Conservation (phyloP, 129 eudicot genomes). For the Centrapalus pauciflorus region DNA sequence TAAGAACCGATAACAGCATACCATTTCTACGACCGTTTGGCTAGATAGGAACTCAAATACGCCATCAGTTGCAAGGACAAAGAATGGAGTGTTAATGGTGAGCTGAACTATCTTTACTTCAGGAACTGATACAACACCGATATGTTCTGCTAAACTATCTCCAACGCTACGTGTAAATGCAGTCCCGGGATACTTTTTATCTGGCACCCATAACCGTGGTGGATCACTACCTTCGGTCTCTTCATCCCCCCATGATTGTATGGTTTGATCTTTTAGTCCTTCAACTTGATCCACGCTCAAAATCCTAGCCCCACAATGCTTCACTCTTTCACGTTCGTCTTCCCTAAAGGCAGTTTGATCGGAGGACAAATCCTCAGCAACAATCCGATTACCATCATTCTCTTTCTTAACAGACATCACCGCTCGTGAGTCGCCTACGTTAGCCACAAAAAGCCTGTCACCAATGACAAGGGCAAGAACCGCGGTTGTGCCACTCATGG, state of each 20-base stretch:
- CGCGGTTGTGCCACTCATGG: conserved; percentile 99
- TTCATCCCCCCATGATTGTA: conserved; percentile 95
- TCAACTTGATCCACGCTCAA: conserved; percentile 98
- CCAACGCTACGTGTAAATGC: conserved; percentile 98
- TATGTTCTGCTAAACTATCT: conserved; percentile 84
- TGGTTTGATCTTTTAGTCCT: conserved; percentile 80
- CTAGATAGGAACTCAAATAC: conserved; percentile 93
- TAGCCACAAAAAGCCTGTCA: conserved; percentile 77
- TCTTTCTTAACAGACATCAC: conserved; percentile 69
- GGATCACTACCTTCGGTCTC: conserved; percentile 92
- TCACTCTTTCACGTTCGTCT: conserved; percentile 90
- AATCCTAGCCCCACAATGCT: conserved; percentile 86
- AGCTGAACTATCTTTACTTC: conserved; percentile 66
- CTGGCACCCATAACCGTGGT: conserved; percentile 85
- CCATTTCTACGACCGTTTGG: conserved; percentile 94
- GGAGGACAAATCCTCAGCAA: conserved; percentile 70
- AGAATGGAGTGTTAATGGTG: conserved; percentile 55
- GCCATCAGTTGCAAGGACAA: conserved; percentile 94
- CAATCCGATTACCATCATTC: conserved; percentile 24
- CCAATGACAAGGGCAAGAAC: conserved; percentile 76
- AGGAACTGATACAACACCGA: conserved; percentile 90
- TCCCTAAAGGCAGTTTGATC: conserved; percentile 90
- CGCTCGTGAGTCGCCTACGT: conserved; percentile 97
- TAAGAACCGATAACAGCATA: conserved; percentile 23
- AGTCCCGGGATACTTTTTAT: conserved; percentile 92